phyloP scores from a whole-genome alignment of 805 yeast genomes.

The Lipomyces oligophaga region DNA sequence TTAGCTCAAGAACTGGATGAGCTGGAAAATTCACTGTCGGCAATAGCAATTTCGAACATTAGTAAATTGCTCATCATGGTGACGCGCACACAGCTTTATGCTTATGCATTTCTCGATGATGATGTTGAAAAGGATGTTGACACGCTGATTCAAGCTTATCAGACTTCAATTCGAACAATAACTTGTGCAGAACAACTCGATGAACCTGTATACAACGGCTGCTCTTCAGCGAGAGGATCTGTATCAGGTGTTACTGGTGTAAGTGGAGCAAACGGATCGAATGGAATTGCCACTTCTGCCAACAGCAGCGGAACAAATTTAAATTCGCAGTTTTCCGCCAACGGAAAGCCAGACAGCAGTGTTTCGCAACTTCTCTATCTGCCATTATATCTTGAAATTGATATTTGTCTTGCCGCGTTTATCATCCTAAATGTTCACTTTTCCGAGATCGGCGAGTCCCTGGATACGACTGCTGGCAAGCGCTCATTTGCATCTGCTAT shows the following conservation, averaged over 20 bases:
- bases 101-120: conserved; percentile 76
- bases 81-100: conserved; percentile 74
- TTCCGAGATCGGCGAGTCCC: conserved; percentile 61
- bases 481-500: conserved; percentile 57
- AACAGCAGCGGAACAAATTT: too few species aligned
- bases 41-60: conserved; percentile 55
- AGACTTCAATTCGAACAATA: conserved; percentile 56
- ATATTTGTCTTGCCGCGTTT: conserved; percentile 89
- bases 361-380: conserved; percentile 61
- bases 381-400: conserved; percentile 71
- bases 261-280: too few species aligned
- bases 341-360: conserved; percentile 51
- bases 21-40: conserved; percentile 54
- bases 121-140: conserved; percentile 59
- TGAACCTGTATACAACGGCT: conserved; percentile 66
- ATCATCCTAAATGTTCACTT: conserved; percentile 76
- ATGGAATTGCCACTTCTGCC: too few species aligned
- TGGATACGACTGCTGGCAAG: conserved; percentile 38
- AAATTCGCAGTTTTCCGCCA: too few species aligned
- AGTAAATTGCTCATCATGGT: conserved; percentile 65
- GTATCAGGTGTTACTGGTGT: too few species aligned
- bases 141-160: conserved; percentile 76
- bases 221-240: too few species aligned
- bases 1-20: conserved; percentile 71
- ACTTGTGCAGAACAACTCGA: conserved; percentile 48